Evolutionary conservation across 108 stramenopile species (phyloP).

Genomic region (Parietichytrium sp.): DNA sequence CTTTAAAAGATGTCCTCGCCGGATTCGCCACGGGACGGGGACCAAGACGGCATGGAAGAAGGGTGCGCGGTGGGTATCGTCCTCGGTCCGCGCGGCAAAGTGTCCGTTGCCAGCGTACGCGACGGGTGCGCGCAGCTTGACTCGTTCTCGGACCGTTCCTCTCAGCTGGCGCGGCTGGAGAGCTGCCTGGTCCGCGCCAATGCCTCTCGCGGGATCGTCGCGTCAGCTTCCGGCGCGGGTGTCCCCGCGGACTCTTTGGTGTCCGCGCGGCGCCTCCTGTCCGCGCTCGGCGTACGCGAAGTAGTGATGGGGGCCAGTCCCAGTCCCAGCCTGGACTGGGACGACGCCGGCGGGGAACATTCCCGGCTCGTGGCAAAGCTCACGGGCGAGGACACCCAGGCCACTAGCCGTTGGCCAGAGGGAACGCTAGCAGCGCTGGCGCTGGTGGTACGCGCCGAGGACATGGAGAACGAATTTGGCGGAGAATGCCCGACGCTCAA

Average conservation of each 20-base stretch:
- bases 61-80: constrained; percentile 16
- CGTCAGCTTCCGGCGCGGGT: not conserved
- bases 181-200: not conserved
- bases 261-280: not conserved
- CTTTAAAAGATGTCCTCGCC: not conserved
- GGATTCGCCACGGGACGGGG: not conserved
- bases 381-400: not conserved
- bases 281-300: too few relatives aligned
- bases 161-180: too few relatives aligned
- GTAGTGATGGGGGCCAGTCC: not conserved
- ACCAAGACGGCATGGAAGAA: not conserved
- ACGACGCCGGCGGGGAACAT: not conserved
- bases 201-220: not conserved
- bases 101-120: not conserved
- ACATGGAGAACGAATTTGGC: not conserved
- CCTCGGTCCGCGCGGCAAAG: not conserved
- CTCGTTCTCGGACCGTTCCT: not conserved
- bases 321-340: not conserved
- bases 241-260: not conserved
- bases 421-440: not conserved
- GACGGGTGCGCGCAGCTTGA: constrained; percentile 21
- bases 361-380: not conserved
- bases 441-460: not conserved
- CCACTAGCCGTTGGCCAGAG: not conserved
- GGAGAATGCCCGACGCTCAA: not conserved